Base-by-base conservation (phyloP, 2,329 filamentous ascomycete genomes). In the Neurospora crassa region DNA sequence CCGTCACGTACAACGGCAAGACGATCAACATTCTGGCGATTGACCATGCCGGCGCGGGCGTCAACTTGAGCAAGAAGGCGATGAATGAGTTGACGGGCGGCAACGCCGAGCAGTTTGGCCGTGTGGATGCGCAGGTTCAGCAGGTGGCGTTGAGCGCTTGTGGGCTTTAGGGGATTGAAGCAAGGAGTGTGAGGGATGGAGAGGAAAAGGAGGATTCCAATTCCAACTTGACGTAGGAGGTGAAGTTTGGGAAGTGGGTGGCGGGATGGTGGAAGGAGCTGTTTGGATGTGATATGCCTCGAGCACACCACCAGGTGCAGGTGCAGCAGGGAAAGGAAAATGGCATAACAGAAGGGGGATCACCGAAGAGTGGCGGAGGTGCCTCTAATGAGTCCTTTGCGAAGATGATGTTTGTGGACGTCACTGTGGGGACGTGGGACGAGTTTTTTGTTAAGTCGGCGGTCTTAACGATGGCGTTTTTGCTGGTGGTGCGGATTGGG, bases 31-130 rank as follows among this genome's bases (percentile, higher is more conserved):
- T 90, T 59, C 80, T 88, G 10, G 88, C 85, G 71, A 81, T 90
- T 71, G 88, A 90, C 79, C 82, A 83, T 74, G 80, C 85, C 40
- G 80, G 29, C 16, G 71, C 72, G 4, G 85, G 85, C 59, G 86
- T 88, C 81, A 89, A 89, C 80, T 83, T 90, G 73, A 87, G 82
- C n/a, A 79, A 87, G 71, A 77, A 75, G 43, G 88, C 87, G 70
- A 81, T 90, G 84, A 82, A 90, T 78, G 79, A 77, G 24, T 82
- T 90, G 69, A 89, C 88, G 12, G 82, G 82, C 76, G 83, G 82
- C 40, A 83, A 85, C 75, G 87, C 82, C 16, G 79, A 78, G 12
- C 74, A 79, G 68, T 79, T 89, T 45, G 88, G 88, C 69, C 82
- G 84, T 24, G 75, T 90, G 69, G 83, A 88, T 40, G 88, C 86